Percentiles rank a stretch among this genome's conserved stretches.
Conservation (phyloP, 306 rosid genomes). For the Arachis stenosperma region DNA sequence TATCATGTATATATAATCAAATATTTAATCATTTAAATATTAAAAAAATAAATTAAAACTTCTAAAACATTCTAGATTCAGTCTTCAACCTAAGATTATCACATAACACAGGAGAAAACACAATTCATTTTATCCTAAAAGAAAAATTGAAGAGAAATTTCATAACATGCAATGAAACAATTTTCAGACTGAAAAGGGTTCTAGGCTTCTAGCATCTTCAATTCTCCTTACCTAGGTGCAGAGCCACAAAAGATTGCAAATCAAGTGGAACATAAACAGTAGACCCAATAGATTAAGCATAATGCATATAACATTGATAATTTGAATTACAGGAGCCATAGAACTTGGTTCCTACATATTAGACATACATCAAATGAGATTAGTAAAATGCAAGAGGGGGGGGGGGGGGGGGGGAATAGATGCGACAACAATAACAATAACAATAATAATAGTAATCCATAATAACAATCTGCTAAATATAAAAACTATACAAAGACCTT, state of each 20-base stretch:
- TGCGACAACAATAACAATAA: neutral
- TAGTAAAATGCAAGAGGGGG: conserved; percentile 27
- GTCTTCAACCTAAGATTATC: no score
- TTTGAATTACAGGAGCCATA: conserved; percentile 16
- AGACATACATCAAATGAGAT: conserved; percentile 55
- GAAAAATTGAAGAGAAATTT: no score
- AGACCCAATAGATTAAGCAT: neutral
- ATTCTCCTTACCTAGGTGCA: neutral
- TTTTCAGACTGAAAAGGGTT: no score
- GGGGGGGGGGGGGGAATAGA: neutral
- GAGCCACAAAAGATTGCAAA: neutral
- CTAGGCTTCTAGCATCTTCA: no score
- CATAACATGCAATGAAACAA: no score
- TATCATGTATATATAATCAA: no score
- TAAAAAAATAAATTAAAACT: no score
- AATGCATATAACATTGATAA: conserved; percentile 38
- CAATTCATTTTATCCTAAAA: no score
- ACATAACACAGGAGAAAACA: no score
- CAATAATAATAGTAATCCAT: conserved; percentile 14
- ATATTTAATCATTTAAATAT: no score
- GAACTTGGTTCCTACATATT: conserved; percentile 17
- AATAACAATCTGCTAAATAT: conserved; percentile 29
- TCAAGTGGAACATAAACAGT: neutral
- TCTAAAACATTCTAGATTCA: no score
- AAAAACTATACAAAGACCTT: conserved; percentile 38